Evolutionary conservation across 768 basidiomycete genomes (phyloP), one percentile per base, ranked within the genome.

Genomic region (Pilatotrama ljubarskyi): DNA sequence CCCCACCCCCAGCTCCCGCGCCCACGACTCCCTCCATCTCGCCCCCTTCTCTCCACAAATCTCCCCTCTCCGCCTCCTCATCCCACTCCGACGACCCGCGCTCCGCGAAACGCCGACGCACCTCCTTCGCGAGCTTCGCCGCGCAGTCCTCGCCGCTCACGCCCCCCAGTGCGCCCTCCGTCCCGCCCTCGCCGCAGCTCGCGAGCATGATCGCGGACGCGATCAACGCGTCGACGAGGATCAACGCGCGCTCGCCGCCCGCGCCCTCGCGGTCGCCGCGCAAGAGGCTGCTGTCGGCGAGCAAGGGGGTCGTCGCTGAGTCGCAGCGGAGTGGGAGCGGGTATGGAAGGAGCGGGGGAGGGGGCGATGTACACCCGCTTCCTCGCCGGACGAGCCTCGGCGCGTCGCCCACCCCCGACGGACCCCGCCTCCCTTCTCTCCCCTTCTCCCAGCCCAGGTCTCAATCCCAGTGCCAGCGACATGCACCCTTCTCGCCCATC

Each of bases 81-180:
- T 15, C 22, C 5, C 14, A 44, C 6, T 44, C 32, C 7, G 41
- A 50, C 24, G 17, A 15, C 41, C n/a, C 43, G 13, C 59, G n/a
- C 47, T 40, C 51, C 4, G 20, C 49, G 2, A 55, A 58, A n/a
- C 54, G 55, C 7, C 43, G 53, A 29, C 54, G 51, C 1, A 60
- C 35, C 11, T 61, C 58, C 32, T 66, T 66, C 29, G 62, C 65
- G 4, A n/a, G 24, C 1, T 63, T 18, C 36, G 48, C 47, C 2
- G 61, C 65, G 15, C 62, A 56, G 20, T 66, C 62, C 7, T 66
- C 64, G 9, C 64, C 64, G 1, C 50, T 58, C 38, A 47, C 51
- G 15, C 59, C 64, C 1, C 61, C 64, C 5, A 49, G 52, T 5
- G 47, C 54, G 3, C 11, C 52, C 0, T 53, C 65, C 17, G 36